A percentile compares a stretch with the other conserved stretches of the same genome.
Conservation (phyloP, 345 rosid genomes). For the Populus davidiana region DNA sequence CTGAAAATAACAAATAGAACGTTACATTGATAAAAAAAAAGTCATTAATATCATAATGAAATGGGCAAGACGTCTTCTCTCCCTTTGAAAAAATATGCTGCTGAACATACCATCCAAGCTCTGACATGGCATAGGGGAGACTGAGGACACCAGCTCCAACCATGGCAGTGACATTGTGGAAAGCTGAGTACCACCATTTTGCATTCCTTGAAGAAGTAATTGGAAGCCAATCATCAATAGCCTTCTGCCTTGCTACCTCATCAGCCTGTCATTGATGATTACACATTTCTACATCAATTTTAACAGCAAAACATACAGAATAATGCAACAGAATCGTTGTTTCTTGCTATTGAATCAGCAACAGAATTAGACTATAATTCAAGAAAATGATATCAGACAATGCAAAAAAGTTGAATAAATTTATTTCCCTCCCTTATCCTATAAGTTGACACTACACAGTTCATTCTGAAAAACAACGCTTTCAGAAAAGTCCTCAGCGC, state of each 20-base stretch:
- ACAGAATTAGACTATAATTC: no score
- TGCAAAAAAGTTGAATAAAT: no score
- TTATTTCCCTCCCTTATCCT: no score
- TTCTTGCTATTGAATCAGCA: no score
- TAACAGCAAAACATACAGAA: background rate
- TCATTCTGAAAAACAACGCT: no score
- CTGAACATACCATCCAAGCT: slow-evolving; percentile 29
- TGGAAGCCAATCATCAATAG: slow-evolving; percentile 33
- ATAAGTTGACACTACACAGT: no score
- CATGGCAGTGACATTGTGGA: slow-evolving; percentile 39
- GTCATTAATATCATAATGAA: background rate
- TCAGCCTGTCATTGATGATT: slow-evolving; percentile 1
- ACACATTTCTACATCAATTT: background rate
- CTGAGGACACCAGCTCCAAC: slow-evolving; percentile 38
- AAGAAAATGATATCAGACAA: no score
- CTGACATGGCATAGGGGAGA: slow-evolving; percentile 34
- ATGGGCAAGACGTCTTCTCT: background rate
- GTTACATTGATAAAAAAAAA: background rate
- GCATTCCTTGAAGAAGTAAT: slow-evolving; percentile 33
- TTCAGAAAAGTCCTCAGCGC: no score
- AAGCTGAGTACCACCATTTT: slow-evolving; percentile 40
- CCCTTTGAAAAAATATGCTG: background rate
- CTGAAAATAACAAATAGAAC: background rate
- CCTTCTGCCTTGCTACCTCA: slow-evolving; percentile 25
- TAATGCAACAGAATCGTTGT: background rate